Base-by-base conservation (phyloP, 192 early-diverging fungal species). In the Cetraspora pellucida region DNA sequence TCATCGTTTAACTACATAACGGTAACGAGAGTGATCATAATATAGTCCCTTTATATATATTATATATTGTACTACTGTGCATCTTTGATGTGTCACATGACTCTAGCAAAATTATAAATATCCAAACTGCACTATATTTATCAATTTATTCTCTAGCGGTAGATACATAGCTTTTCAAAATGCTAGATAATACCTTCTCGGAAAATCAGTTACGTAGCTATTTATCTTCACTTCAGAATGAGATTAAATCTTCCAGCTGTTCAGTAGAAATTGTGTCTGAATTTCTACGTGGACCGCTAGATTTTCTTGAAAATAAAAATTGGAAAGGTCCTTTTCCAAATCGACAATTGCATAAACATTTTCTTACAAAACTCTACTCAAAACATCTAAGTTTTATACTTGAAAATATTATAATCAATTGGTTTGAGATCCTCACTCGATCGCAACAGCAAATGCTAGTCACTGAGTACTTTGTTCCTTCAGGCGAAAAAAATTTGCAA, bases 181-280 rank as follows among this genome's bases (percentile, higher is more conserved):
- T 37, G 37, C 37, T 37, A 1, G 37, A 37, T 37, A 27, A 60
- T 60, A 11, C 14, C 25, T 60, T 23, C 14, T 28, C 59, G 4
- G 59, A 60, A 60, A 60, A 60, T 28, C 59, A 28, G 23, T 28
- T 60, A 28, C 59, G 59, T 60, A 10, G 25, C 59, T 28, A 60
- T 11, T 28, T 60, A 60, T 27, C 11, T 28, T 28, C 27, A 28
- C 10, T 60, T 28, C 59, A 60, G 28, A 60, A 60, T 7, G 16
- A 30, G 13, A 28, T 61, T 28, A 28, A 61, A n/a, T n/a, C 52
- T 55, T 37, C 37, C 37, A 37, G 7, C 37, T n/a, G 14, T 55
- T n/a, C 52, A 0, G n/a, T 55, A 55, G 52, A 55, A 16, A n/a
- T 21, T 6, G 52, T 55, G 7, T n/a, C 7, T 17, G 52, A 55